Conservation (phyloP, 2,329 filamentous ascomycete genomes). For the Apiospora pterosperma region DNA sequence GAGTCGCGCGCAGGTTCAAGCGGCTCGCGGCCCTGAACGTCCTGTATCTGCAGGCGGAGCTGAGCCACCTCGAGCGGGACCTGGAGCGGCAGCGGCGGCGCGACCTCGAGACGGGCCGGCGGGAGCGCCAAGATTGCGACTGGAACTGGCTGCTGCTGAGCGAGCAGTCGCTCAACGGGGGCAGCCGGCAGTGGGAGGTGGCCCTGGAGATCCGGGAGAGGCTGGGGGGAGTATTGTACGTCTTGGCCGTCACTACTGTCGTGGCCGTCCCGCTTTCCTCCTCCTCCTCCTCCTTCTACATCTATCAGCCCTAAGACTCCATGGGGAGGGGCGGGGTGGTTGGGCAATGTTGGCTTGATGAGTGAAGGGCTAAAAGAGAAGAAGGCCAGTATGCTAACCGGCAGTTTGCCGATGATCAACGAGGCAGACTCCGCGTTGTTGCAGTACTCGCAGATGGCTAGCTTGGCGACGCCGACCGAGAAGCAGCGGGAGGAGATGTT, state of each 20-base stretch:
- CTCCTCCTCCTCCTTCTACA: too few relatives aligned
- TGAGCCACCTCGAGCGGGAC: constrained; percentile 6
- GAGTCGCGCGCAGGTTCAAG: constrained; percentile 4
- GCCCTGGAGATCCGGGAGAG: constrained; percentile 7
- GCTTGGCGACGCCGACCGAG: neutral
- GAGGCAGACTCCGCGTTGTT: constrained; percentile 2
- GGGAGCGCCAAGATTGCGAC: neutral
- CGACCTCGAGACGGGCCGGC: neutral
- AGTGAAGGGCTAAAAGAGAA: neutral
- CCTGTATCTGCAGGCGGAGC: constrained; percentile 7
- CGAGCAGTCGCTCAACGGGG: neutral
- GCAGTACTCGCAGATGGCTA: neutral
- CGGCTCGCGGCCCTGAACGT: constrained; percentile 8
- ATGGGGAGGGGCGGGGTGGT: too few relatives aligned
- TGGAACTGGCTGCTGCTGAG: constrained; percentile 8
- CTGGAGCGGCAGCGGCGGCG: neutral
- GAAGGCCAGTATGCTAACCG: neutral
- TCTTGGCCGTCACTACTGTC: neutral
- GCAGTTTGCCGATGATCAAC: neutral
- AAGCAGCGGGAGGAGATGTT: constrained; percentile 1
- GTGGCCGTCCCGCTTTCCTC: neutral
- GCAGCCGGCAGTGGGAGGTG: constrained; percentile 7
- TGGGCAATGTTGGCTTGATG: too few relatives aligned
- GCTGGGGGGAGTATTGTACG: constrained; percentile 7
- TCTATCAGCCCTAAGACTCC: neutral